A percentile compares a stretch with the other conserved stretches of the same genome.
Conservation (phyloP, 164 flowering plant genomes). For the Macadamia tetraphylla region DNA sequence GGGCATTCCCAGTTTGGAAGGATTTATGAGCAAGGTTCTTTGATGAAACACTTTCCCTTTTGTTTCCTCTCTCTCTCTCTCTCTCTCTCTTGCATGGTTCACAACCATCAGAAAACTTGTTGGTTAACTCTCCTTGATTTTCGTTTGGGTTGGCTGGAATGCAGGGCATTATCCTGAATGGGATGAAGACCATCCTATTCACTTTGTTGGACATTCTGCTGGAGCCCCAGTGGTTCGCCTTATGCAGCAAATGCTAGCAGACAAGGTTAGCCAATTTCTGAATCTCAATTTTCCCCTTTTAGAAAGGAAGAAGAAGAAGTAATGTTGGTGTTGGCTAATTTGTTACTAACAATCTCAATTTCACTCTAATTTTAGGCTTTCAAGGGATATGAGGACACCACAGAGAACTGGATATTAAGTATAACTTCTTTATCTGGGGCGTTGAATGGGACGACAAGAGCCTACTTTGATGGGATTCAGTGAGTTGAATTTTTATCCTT, state of each 20-base stretch:
- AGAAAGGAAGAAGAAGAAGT: not conserved
- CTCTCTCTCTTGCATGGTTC: not conserved
- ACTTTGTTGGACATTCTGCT: slow-evolving; percentile 97
- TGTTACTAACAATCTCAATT: not conserved
- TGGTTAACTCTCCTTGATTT: not conserved
- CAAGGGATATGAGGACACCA: slow-evolving; percentile 65
- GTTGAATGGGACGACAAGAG: slow-evolving; percentile 91
- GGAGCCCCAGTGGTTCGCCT: slow-evolving; percentile 95
- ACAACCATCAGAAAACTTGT: not conserved
- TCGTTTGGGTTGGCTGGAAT: slow-evolving; percentile 11
- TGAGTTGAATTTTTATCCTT: slow-evolving; percentile 30
- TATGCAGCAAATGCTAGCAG: slow-evolving; percentile 98
- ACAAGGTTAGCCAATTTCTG: slow-evolving; percentile 48
- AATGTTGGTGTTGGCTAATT: not conserved
- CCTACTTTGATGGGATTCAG: slow-evolving; percentile 97
- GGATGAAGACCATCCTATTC: slow-evolving; percentile 97
- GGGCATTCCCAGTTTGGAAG: slow-evolving; percentile 87
- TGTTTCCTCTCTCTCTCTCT: not conserved
- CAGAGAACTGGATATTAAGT: slow-evolving; percentile 93
- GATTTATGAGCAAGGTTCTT: slow-evolving; percentile 63
- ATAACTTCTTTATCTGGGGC: slow-evolving; percentile 92
- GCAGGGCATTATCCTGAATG: slow-evolving; percentile 88
- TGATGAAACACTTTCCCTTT: not conserved
- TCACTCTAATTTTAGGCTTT: slow-evolving; percentile 53
- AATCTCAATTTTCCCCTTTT: not conserved